Base-by-base conservation (phyloP, 2,329 filamentous ascomycete species). In the Botrytis hyacinthi region DNA sequence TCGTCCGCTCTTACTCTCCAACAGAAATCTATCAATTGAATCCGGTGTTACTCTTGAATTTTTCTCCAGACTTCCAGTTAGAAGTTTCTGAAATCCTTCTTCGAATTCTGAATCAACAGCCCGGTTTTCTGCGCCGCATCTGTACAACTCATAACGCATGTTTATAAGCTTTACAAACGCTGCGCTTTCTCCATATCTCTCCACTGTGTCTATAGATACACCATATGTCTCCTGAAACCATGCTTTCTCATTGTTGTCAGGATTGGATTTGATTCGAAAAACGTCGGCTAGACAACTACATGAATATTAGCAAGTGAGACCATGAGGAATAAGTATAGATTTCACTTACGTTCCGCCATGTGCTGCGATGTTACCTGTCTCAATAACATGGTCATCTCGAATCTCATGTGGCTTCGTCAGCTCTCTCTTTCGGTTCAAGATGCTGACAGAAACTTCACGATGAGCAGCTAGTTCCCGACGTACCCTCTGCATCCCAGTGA, bases 271-370 rank as follows among this genome's bases (percentile, higher is more conserved):
- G 3, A 71, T 65, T 35, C 69, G 59, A 26, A 48, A 71, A 40
- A 63, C 16, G 32, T 71, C 69, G 9, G 69, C 69, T 4, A 65
- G n/a, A 35, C 59, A 71, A 22, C 69, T 71, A 18, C 10, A 63
- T 29, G 1, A 6, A 40, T 57, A 16, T 71, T 37, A 71, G 44
- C 26, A 22, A 51, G 18, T 16, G 35, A 22, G n/a, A 6, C 6
- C 2, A 42, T 16, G 20, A n/a, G 3, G 3, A 3, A 40, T 57
- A 26, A 3, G 32, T 1, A 26, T 16, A 22, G 14, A 22, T 62
- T 48, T 37, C 14, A 71, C 69, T 65, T 46, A 71, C 69, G 59
- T 71, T 71, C 69, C 69, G 22, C 57, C 32, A 63, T 71, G 57
- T 40, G 57, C 42, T 40, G 69, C n/a, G 29, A 48, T 20, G 20